phyloP scores from a whole-genome alignment of 345 rosid genomes.

The Gossypium sturtianum region DNA sequence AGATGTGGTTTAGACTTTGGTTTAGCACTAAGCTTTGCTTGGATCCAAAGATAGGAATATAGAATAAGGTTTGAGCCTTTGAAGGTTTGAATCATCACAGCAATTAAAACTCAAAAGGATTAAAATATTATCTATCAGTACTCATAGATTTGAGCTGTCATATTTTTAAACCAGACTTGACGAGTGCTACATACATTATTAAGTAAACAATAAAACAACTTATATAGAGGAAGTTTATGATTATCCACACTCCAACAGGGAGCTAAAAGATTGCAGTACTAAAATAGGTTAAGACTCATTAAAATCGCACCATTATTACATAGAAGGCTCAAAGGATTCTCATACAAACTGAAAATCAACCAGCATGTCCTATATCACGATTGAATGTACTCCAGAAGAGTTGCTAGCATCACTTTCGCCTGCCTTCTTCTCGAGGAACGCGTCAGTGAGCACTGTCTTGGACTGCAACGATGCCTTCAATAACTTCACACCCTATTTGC shows the following conservation, averaged over 20 bases:
- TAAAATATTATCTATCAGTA: neutral
- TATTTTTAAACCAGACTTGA: neutral
- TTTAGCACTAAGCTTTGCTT: too few relatives aligned
- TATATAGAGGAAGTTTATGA: neutral
- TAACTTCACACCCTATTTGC: conserved; percentile 1
- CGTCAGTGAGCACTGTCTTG: neutral
- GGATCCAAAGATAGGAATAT: too few relatives aligned
- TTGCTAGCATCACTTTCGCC: neutral
- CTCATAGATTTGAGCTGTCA: neutral
- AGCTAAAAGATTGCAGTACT: neutral
- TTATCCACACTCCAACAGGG: neutral
- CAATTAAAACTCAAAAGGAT: neutral
- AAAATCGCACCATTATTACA: too few relatives aligned
- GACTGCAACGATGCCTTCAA: conserved; percentile 6
- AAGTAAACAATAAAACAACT: too few relatives aligned
- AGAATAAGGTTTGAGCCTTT: too few relatives aligned
- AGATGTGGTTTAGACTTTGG: too few relatives aligned
- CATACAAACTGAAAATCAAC: neutral
- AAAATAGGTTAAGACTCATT: too few relatives aligned
- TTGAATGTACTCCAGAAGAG: neutral
- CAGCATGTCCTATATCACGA: neutral
- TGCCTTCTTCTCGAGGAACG: neutral
- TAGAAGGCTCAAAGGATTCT: too few relatives aligned
- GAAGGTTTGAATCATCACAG: too few relatives aligned
- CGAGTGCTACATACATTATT: neutral